Percentiles rank a stretch among this genome's conserved stretches.
phyloP scores from a whole-genome alignment of 129 eudicot species.

The Flaveria linearis region DNA sequence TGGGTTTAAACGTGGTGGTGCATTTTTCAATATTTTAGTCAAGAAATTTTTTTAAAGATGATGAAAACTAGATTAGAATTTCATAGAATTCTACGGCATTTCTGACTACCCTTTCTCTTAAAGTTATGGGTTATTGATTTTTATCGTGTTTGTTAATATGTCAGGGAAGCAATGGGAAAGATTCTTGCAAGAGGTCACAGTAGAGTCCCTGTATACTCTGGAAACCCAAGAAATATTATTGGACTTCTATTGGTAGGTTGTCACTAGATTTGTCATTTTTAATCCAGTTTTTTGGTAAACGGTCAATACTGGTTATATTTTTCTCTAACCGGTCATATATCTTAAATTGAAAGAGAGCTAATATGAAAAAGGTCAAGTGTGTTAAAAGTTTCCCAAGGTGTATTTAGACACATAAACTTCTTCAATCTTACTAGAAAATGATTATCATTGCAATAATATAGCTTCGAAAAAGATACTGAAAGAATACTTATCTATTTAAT shows the following conservation, averaged over 20 bases:
- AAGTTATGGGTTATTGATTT: conserved; percentile 16
- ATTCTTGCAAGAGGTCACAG: conserved; percentile 97
- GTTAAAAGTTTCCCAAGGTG: background rate
- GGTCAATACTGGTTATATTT: background rate
- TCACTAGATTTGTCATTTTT: background rate
- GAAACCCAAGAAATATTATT: conserved; percentile 81
- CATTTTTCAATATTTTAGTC: background rate
- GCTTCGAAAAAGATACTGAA: background rate
- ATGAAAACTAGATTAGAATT: background rate
- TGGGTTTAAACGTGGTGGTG: background rate
- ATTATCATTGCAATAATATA: background rate
- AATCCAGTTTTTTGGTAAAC: background rate
- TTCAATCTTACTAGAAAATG: background rate
- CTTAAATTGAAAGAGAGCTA: background rate
- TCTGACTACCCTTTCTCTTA: background rate
- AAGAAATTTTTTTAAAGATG: background rate
- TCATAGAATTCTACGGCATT: background rate
- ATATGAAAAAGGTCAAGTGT: background rate
- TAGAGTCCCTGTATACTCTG: conserved; percentile 95
- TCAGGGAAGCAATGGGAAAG: conserved; percentile 97
- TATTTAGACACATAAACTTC: background rate
- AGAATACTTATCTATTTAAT: background rate
- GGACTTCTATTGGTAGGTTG: conserved; percentile 82
- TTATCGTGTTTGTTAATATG: conserved; percentile 12
- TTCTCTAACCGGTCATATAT: too few species aligned